Evolutionary conservation across 1,284 basidiomycete genomes (phyloP), one percentile per base, ranked within the genome.

Genomic region (Austroboletus niveus): DNA sequence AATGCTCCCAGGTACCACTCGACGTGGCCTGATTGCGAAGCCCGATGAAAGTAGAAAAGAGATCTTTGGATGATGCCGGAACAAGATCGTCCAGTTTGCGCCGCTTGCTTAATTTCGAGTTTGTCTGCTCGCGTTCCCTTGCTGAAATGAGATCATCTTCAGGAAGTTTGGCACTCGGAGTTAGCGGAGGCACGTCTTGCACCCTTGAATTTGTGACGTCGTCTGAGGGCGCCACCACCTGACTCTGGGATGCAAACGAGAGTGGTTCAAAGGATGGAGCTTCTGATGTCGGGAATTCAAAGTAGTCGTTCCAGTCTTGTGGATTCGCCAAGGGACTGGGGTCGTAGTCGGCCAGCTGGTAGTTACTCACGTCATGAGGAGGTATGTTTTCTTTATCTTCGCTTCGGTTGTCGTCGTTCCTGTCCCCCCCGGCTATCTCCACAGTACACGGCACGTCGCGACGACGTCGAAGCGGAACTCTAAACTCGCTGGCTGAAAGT

Each of bases 71-170:
- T 42, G 66, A 60, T 36, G 63, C 31, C 2, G 59, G 65, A 45
- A 64, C 55, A 32, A 65, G 54, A 42, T 56, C 45, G 24, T 70
- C 56, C 17, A 70, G 47, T 45, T 54, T 70, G 47, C 57, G 60
- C 36, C 68, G 65, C 49, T 66, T 70, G 4, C 44, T 38, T 5
- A 14, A 31, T 46, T 48, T 56, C 17, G 45, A 36, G 8, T 38
- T 17, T 17, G 48, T 39, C 6, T 34, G 47, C 27, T 55, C 54
- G 43, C 24, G 15, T 42, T 50, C 46, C 20, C 27, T 47, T 27
- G 43, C 32, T n/a, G 50, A 44, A 40, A 31, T 35, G 30, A 39
- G 30, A 49, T 39, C 39, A 42, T 51, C 47, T 12, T 35, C 42
- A 8, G 24, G n/a, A 43, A 17, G 41, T 45, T 54, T 38, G 31